Percentiles rank a stretch among this genome's conserved stretches.
These are phyloP conservation scores for Tuber calosporum DNA, from an alignment of 495 filamentous ascomycete genomes.

Conservation along the genomic window DNA sequence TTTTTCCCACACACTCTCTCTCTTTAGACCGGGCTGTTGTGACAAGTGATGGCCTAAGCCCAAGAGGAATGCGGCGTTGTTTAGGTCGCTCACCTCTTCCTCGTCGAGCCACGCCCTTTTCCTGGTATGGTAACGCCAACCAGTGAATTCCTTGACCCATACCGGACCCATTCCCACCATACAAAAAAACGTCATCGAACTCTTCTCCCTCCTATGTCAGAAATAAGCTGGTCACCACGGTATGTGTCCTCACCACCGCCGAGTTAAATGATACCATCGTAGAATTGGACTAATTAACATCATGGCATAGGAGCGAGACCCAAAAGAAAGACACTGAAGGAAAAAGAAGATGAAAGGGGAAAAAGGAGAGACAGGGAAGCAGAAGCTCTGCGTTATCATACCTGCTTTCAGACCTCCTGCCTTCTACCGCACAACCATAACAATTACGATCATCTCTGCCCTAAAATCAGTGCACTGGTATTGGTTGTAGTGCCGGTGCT, in stretches of 20 bases:
- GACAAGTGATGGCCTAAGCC: not conserved
- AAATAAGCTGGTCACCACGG: not conserved
- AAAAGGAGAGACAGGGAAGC: not conserved
- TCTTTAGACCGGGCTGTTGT: not conserved
- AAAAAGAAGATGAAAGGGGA: not conserved
- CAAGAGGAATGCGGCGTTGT: not conserved
- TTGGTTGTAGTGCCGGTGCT: not conserved
- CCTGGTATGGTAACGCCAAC: not conserved
- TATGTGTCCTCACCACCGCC: not conserved
- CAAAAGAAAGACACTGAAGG: not conserved
- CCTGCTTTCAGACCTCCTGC: not conserved
- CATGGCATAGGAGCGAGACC: not conserved
- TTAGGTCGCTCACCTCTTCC: not conserved
- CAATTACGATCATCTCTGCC: not conserved
- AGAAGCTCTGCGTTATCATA: slow-evolving; percentile 1
- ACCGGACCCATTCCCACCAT: not conserved
- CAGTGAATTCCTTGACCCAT: not conserved
- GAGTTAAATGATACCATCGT: not conserved
- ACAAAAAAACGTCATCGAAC: not conserved
- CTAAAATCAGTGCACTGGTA: not conserved
- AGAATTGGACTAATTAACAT: not conserved
- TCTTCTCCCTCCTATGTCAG: not conserved
- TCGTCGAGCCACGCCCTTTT: not conserved
- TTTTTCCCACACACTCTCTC: not conserved
- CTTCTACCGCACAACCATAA: not conserved